phyloP scores from a whole-genome alignment of 352 stramenopile species.

The Halophytophthora polymorphica region DNA sequence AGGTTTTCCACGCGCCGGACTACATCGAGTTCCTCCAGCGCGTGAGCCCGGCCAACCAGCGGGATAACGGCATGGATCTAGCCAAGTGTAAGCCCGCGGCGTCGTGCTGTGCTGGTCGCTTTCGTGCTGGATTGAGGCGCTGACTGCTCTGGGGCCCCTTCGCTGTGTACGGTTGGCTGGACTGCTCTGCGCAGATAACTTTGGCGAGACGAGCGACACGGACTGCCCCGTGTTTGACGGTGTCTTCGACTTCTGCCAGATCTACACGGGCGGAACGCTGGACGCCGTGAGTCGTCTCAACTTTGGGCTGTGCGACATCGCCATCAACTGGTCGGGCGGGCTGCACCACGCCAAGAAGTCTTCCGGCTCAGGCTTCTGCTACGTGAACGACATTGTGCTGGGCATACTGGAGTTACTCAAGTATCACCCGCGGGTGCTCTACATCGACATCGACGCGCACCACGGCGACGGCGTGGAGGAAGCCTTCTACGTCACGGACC shows the following conservation, averaged over 20 bases:
- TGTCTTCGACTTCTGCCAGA: slow-evolving; percentile 98
- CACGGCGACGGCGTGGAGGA: slow-evolving; percentile 97
- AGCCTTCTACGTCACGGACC: slow-evolving; percentile 95
- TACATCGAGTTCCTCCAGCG: slow-evolving; percentile 98
- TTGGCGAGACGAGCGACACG: slow-evolving; percentile 89
- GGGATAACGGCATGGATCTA: slow-evolving; percentile 70
- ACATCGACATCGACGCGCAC: slow-evolving; percentile 99
- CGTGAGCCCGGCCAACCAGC: slow-evolving; percentile 94
- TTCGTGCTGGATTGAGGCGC: background rate
- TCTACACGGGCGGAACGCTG: slow-evolving; percentile 96
- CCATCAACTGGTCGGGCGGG: slow-evolving; percentile 98
- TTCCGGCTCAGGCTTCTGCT: slow-evolving; percentile 95
- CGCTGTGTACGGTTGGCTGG: slow-evolving; percentile 3
- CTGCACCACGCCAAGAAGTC: slow-evolving; percentile 99
- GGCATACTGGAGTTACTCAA: slow-evolving; percentile 99
- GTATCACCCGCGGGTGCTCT: slow-evolving; percentile 95
- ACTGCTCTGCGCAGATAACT: slow-evolving; percentile 88
- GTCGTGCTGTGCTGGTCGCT: background rate
- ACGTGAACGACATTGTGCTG: slow-evolving; percentile 99
- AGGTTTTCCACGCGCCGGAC: slow-evolving; percentile 95
- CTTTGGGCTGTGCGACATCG: slow-evolving; percentile 94
- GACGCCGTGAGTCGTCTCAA: slow-evolving; percentile 98
- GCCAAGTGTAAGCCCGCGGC: slow-evolving; percentile 53
- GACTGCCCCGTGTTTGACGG: slow-evolving; percentile 99
- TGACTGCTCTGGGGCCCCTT: background rate